phyloP scores from a whole-genome alignment of 2,329 filamentous ascomycete genomes.

The Aspergillus bombycis region DNA sequence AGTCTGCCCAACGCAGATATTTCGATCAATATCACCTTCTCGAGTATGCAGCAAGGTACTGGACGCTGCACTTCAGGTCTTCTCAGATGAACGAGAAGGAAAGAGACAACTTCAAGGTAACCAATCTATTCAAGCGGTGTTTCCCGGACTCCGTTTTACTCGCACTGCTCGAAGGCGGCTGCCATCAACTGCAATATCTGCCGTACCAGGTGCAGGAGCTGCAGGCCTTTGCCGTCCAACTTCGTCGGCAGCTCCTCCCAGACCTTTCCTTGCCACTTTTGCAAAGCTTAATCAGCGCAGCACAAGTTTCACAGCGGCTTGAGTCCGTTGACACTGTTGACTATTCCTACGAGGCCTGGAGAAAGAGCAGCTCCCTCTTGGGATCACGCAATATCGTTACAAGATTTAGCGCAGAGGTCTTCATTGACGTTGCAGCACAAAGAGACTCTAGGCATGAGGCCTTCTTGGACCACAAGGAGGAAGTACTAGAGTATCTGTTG shows the following conservation, averaged over 20 bases:
- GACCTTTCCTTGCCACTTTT: not conserved
- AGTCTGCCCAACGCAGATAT: not conserved
- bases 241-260: not conserved
- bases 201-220: conserved; percentile 2
- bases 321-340: not conserved
- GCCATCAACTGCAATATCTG: not conserved
- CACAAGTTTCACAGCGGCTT: not conserved
- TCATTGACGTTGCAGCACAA: not conserved
- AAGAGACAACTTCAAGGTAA: conserved; percentile 1
- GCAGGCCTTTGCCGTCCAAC: not conserved
- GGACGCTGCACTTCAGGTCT: conserved; percentile 6
- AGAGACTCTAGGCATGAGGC: not conserved
- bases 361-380: not conserved
- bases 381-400: not conserved
- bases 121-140: conserved; percentile 1
- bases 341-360: conserved; percentile 7
- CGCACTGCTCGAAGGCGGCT: conserved; percentile 2
- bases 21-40: conserved; percentile 6
- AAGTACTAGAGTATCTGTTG: conserved; percentile 2
- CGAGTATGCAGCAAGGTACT: conserved; percentile 7
- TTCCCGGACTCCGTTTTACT: conserved; percentile 8
- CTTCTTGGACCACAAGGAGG: not conserved
- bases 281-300: conserved; percentile 1
- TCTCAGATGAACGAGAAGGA: conserved; percentile 7
- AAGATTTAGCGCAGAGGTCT: not conserved